Evolutionary conservation across 75 land plant species (phyloP), one percentile per base, ranked within the genome.

Genomic region (Pseudotsuga menziesii): DNA sequence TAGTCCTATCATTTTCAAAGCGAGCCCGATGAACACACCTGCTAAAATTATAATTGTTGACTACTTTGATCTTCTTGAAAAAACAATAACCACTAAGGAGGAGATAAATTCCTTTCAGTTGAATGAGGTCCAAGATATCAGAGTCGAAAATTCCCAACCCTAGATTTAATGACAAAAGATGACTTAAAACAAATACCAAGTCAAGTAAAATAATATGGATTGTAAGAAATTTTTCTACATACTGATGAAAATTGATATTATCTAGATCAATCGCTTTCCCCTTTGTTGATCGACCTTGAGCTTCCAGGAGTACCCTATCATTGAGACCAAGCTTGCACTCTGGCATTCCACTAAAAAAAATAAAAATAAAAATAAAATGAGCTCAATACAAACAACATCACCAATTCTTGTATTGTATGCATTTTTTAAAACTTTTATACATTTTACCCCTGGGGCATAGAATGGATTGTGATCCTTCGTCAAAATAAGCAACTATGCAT

Each of bases 191-290:
- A 58, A 58, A 58, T 64, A 64, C 7, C 14, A 15, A 64, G 14
- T 23, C 19, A 22, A 64, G 69, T 29, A 19, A 25, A 29, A 64
- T 35, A 64, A 64, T 29, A 26, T 29, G 23, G 14, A 59, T 59
- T 4, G 8, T 36, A 57, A 75, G 14, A n/a, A 62, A 61, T 35
- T n/a, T 36, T 22, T 39, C 16, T 63, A 84, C 90, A 80, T 89
- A 95, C 98, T 96, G 98, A 77, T 95, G 98, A 77, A 95, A 95
- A 73, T 95, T 95, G 74, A 95, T 93, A 61, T 95, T 96, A 83
- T 96, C 96, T 69, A 96, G 83, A 80, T 96, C 98, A 79, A 96
- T 93, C 16, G 98, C 98, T 75, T 96, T 96, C 67, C 98, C 98
- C 64, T 93, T 96, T 25, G 96, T 90, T 32, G 96, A 29, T 74